Evolutionary conservation across 1,284 basidiomycete species (phyloP), one percentile per base, ranked within the genome.

Genomic region (Boletus subluridellus): DNA sequence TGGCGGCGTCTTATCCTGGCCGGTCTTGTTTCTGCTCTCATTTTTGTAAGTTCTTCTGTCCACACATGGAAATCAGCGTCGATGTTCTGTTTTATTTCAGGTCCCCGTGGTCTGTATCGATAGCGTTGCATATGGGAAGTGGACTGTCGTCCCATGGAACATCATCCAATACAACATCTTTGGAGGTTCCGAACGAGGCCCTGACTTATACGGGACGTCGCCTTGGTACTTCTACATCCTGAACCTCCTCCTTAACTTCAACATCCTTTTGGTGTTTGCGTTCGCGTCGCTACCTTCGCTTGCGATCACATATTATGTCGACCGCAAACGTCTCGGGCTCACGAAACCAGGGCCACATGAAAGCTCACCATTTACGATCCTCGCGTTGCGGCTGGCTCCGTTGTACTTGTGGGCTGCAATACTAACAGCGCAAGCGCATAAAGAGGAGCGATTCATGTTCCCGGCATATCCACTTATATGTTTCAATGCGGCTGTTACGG

Each of bases 361-460:
- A 67, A 91, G 85, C 61, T 93, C 90, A 44, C 90, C 92, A 0
- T 94, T 86, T 69, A 86, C 82, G 0, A 75, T 95, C 34, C 77
- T 98, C 44, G 81, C 81, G 0, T 69, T 95, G 55, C 83, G 95
- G 46, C 78, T 98, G 17, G 74, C 83, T 7, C 95, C 95, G 1
- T 83, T 96, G 66, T 98, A 99, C 76, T 66, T 98, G 32, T 99
- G 97, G 95, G 69, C 90, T 49, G 81, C 73, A 3, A 86, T 97
- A 63, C 77, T 99, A 62, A 87, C 84, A 9, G 62, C 80, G 2
- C 97, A 99, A 75, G 76, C 89, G 6, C 97, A 99, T 77, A 99
- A 99, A 77, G 97, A 99, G 74, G 97, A 99, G 73, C 82, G 97
- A 28, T 99, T 99, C 78, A 91, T 99, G 87, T 99, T 89, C 75